Percentiles rank a stretch among this genome's conserved stretches.
phyloP scores from a whole-genome alignment of 441 rosid genomes.

The Brassica hybrid region DNA sequence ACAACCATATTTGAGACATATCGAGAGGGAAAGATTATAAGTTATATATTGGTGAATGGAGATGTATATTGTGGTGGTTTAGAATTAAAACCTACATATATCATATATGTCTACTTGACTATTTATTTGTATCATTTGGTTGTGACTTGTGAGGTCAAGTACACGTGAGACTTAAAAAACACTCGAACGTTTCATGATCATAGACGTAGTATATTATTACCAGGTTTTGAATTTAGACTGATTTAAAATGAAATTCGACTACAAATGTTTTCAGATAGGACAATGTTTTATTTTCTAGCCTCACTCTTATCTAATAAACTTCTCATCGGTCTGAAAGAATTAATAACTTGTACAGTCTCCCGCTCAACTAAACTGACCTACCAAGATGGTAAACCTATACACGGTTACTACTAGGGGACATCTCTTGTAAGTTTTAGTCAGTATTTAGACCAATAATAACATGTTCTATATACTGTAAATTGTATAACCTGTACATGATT shows the following conservation, averaged over 20 bases:
- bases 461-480: background rate
- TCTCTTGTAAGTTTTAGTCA: background rate
- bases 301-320: background rate
- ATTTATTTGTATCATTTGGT: conserved; percentile 19
- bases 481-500: background rate
- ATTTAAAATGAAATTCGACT: background rate
- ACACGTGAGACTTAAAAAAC: background rate
- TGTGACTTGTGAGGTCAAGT: conserved; percentile 25
- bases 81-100: background rate
- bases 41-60: conserved; percentile 6
- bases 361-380: conserved; percentile 37
- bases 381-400: background rate
- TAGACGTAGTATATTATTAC: background rate
- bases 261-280: background rate
- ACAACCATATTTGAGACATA: conserved; percentile 30
- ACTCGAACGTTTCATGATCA: background rate
- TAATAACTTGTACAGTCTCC: background rate
- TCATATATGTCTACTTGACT: background rate
- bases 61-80: conserved; percentile 30
- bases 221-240: background rate
- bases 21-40: background rate
- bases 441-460: background rate
- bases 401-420: background rate
- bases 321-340: background rate
- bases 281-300: conserved; percentile 3